Conservation (phyloP, 148 eudicot species). For the Vaccinium vitisidaea region DNA sequence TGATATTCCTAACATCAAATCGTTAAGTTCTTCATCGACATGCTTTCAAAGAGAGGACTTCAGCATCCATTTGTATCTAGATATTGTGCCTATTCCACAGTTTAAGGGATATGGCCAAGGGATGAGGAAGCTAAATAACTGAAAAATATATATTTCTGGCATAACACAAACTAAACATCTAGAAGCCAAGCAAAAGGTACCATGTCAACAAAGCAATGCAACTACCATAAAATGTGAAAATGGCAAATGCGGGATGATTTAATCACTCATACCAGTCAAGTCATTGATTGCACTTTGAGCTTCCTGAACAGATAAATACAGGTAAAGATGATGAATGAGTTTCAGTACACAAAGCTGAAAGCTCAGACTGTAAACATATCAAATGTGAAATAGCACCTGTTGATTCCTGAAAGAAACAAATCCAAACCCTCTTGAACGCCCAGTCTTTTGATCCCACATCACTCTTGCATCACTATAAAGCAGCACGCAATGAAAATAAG, state of each 20-base stretch:
- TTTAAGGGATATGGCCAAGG: neutral
- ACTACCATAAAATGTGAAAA: neutral
- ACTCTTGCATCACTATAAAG: slow-evolving; percentile 88
- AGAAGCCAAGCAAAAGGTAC: neutral
- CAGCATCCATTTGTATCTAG: neutral
- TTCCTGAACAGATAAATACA: slow-evolving; percentile 51
- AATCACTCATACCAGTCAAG: slow-evolving; percentile 61
- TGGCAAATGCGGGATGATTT: neutral
- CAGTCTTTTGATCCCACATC: slow-evolving; percentile 99
- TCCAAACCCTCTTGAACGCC: slow-evolving; percentile 98
- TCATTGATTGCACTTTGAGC: slow-evolving; percentile 96
- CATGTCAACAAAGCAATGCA: neutral
- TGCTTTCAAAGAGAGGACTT: neutral
- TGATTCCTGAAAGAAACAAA: slow-evolving; percentile 93
- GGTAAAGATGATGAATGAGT: neutral
- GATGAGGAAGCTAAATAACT: neutral
- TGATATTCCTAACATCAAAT: too few species aligned
- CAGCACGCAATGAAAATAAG: neutral
- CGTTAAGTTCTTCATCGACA: too few species aligned
- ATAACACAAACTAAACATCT: neutral
- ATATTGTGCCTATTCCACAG: neutral
- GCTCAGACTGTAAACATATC: neutral
- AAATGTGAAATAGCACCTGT: slow-evolving; percentile 44
- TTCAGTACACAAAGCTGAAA: neutral
- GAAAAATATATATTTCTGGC: neutral